phyloP scores from a whole-genome alignment of 768 basidiomycete genomes.

The Gloeostereum incarnatum region DNA sequence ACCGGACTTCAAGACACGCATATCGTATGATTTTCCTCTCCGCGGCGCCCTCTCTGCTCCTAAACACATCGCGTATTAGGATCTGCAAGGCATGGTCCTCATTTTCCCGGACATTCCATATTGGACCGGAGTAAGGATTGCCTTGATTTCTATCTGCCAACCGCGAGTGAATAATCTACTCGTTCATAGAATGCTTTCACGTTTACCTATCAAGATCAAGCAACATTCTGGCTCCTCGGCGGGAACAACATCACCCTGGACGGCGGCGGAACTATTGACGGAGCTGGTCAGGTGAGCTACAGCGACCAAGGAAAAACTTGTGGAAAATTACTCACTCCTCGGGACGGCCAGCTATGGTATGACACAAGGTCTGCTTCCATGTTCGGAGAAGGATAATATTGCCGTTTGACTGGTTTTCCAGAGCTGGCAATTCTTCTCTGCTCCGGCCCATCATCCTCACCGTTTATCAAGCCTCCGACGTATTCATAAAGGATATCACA shows the following conservation, averaged over 20 bases:
- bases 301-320: not conserved
- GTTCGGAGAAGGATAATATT: constrained; percentile 8
- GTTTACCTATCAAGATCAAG: constrained; percentile 43
- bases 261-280: constrained; percentile 59
- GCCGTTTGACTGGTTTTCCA: constrained; percentile 15
- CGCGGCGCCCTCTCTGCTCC: not conserved
- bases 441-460: constrained; percentile 49
- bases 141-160: not conserved
- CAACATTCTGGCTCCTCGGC: constrained; percentile 10
- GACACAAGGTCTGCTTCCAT: constrained; percentile 31
- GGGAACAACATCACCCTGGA: constrained; percentile 6
- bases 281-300: constrained; percentile 44
- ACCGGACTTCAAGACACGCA: constrained; percentile 39
- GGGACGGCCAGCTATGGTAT: constrained; percentile 37
- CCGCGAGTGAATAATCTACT: not conserved
- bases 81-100: constrained; percentile 38
- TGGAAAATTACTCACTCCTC: not conserved
- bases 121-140: constrained; percentile 34
- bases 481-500: constrained; percentile 34
- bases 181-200: constrained; percentile 34
- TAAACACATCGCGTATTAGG: constrained; percentile 18
- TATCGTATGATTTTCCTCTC: constrained; percentile 25
- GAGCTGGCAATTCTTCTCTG: constrained; percentile 34
- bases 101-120: constrained; percentile 42
- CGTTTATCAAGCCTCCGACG: constrained; percentile 38